Evolutionary conservation across 108 stramenopile genomes (phyloP).

Genomic region (Nitzschia sp.): DNA sequence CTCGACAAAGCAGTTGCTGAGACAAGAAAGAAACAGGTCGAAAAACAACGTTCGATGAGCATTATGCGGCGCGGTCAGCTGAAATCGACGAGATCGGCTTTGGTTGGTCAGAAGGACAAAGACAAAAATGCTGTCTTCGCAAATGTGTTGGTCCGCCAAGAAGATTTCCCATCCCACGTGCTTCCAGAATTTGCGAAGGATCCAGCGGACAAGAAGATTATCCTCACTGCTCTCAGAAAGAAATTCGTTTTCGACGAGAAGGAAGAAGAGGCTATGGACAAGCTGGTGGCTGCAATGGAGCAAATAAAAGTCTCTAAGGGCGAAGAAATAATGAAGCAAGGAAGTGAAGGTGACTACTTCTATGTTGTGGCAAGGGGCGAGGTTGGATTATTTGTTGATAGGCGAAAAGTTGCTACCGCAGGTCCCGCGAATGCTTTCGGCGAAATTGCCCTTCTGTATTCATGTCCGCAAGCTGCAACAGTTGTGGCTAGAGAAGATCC

Average conservation of each 20-base stretch:
- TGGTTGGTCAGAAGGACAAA: conserved; percentile 1
- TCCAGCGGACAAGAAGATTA: conserved; percentile 43
- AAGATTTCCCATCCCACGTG: neutral
- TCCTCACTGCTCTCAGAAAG: conserved; percentile 51
- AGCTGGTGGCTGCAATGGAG: conserved; percentile 68
- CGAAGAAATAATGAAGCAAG: conserved; percentile 65
- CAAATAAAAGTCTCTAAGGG: conserved; percentile 38
- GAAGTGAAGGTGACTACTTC: conserved; percentile 70
- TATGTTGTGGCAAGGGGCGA: conserved; percentile 62
- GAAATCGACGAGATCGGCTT: neutral
- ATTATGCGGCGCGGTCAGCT: neutral
- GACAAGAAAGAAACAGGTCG: neutral
- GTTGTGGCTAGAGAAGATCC: conserved; percentile 40
- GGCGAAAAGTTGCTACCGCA: conserved; percentile 50
- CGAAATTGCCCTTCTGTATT: conserved; percentile 81
- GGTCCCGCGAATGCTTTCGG: conserved; percentile 61
- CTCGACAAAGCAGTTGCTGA: conserved; percentile 5
- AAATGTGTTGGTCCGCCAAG: neutral
- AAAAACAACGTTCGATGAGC: neutral
- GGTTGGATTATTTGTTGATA: conserved; percentile 67
- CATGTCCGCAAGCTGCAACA: conserved; percentile 79
- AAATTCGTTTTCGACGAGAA: conserved; percentile 66
- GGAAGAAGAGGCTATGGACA: conserved; percentile 46
- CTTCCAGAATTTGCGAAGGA: conserved; percentile 24
- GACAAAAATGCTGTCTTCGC: conserved; percentile 6